Conservation (phyloP, 2,329 filamentous ascomycete species). For the Coleophoma crateriformis region DNA sequence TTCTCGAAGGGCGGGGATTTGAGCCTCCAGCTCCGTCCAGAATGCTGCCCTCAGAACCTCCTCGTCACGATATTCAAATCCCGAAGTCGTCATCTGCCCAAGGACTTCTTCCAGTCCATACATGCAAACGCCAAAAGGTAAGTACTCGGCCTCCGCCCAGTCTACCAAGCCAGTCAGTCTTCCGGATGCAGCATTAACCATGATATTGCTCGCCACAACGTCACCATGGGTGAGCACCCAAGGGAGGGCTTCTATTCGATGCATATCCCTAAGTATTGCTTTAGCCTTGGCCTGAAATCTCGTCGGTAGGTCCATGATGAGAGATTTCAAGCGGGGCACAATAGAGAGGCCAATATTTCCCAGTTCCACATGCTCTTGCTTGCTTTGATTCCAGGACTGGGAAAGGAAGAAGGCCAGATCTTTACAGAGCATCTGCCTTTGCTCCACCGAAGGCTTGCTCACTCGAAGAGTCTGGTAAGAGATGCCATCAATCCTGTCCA, state of each 20-base stretch:
- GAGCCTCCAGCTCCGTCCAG: conserved; percentile 37
- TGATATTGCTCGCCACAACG: conserved; percentile 50
- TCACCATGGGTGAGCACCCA: conserved; percentile 58
- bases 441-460: conserved; percentile 1
- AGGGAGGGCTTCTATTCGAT: conserved; percentile 36
- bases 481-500: conserved; percentile 36
- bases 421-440: conserved; percentile 28
- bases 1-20: conserved; percentile 23
- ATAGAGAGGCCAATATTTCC: conserved; percentile 37
- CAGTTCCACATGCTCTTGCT: conserved; percentile 8
- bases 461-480: conserved; percentile 27
- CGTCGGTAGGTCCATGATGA: conserved; percentile 30
- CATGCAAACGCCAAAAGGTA: conserved; percentile 54
- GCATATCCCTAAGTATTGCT: conserved; percentile 22
- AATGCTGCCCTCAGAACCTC: conserved; percentile 39
- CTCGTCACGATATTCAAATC: conserved; percentile 39
- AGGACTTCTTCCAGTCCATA: conserved; percentile 58
- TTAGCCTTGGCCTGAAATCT: conserved; percentile 21
- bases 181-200: conserved; percentile 40
- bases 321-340: conserved; percentile 30
- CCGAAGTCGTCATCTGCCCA: conserved; percentile 32
- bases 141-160: conserved; percentile 57
- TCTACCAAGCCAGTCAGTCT: conserved; percentile 50
- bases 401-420: conserved; percentile 37
- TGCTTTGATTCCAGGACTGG: conserved; percentile 27